These are phyloP conservation scores for Panaeolus cyanescens DNA, from an alignment of 768 basidiomycete genomes.

Conservation along the genomic window DNA sequence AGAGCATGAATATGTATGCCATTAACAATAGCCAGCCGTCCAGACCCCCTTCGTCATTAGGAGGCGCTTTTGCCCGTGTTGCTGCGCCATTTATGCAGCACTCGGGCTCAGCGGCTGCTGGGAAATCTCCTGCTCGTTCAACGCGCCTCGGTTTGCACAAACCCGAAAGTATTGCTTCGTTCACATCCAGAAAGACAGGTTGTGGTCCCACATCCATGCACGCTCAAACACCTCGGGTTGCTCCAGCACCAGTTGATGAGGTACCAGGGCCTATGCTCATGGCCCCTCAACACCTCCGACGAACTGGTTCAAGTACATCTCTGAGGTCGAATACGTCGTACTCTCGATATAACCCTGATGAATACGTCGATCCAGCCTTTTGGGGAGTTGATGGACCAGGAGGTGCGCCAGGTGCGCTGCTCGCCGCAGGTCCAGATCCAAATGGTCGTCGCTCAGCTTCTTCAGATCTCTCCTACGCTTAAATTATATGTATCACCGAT, in stretches of 20 bases:
- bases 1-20: slow-evolving; percentile 6
- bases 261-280: slow-evolving; percentile 8
- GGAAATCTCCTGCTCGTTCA: neutral
- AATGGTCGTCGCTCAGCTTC: neutral
- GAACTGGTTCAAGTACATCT: slow-evolving; percentile 29
- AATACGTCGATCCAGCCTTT: slow-evolving; percentile 35
- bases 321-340: slow-evolving; percentile 30
- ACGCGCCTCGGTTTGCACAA: neutral
- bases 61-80: neutral
- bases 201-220: neutral
- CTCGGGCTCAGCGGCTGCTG: neutral
- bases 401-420: slow-evolving; percentile 6
- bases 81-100: neutral
- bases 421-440: neutral
- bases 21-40: neutral
- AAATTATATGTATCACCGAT: neutral
- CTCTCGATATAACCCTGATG: slow-evolving; percentile 25
- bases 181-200: neutral
- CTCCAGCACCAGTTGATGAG: neutral
- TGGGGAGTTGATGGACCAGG: slow-evolving; percentile 19
- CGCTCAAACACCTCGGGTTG: neutral
- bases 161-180: neutral
- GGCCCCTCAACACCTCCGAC: slow-evolving; percentile 20
- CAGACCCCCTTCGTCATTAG: neutral
- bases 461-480: neutral